Base-by-base conservation (phyloP, 2,329 filamentous ascomycete genomes). In the Fusarium sterilihyphosum region DNA sequence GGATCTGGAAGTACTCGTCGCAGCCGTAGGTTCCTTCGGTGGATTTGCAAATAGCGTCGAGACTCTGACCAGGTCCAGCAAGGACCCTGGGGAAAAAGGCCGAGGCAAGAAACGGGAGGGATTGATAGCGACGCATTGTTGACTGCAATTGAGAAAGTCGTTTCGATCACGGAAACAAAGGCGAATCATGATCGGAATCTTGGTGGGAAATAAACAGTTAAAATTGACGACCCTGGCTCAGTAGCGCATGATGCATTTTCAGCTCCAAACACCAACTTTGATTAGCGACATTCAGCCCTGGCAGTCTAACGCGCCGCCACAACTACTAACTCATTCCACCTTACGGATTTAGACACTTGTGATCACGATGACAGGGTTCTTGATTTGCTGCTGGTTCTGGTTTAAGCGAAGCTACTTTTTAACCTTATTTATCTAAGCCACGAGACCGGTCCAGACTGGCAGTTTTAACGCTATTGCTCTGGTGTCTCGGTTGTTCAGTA, bases 21-120 rank as follows among this genome's bases (percentile, higher is more conserved):
- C 71, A 73, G 16, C 70, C 70, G 17, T 73, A 65, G n/a, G 67
- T 73, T 7, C 71, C 71, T 22, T 73, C 65, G 4, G 57, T 65
- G 8, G 70, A 64, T 33, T 73, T 70, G 18, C 70, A 73, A 18
- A 73, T 70, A 17, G 26, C 26, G 22, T 53, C 53, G n/a, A 73
- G 65, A 16, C 26, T 62, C n/a, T 73, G 71, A 10, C 61, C 61
- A 5, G 70, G 66, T 24, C 65, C 71, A 22, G 71, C 71, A 4
- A 62, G 13, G 4, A 38, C 61, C 11, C 35, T 46, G n/a, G 37
- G 43, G 1, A 40, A 49, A 22, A 70, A 20, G 4, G 43, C 20
- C 16, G 41, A 62, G 9, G 49, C 57, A 6, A 70, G 47, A 9
- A 73, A 26, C 3, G 38, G 56, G 22, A 62, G 14, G 9, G 29